Percentiles rank a stretch among this genome's conserved stretches.
These are phyloP conservation scores for Metschnikowia proteae DNA, from an alignment of 805 yeast species.

Conservation along the genomic window DNA sequence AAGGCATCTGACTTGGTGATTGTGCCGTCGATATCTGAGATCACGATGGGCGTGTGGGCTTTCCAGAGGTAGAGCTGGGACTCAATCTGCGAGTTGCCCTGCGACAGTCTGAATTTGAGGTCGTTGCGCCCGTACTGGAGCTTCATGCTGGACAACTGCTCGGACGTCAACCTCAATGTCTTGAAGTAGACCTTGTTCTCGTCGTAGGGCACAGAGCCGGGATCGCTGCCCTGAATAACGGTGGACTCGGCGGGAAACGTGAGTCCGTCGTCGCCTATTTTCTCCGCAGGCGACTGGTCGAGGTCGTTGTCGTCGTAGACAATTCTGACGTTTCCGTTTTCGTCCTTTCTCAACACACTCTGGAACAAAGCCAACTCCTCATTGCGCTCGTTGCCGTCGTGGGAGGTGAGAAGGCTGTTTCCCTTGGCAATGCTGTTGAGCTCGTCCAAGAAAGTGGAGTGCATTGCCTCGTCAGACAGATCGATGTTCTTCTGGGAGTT, in stretches of 20 bases:
- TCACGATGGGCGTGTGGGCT: slow-evolving; percentile 80
- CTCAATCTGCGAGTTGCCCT: slow-evolving; percentile 72
- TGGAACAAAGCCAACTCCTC: slow-evolving; percentile 32
- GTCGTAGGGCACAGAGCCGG: slow-evolving; percentile 1
- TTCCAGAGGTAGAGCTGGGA: slow-evolving; percentile 84
- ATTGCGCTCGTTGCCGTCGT: slow-evolving; percentile 13
- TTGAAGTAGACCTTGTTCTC: slow-evolving; percentile 57
- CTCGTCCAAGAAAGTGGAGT: slow-evolving; percentile 72
- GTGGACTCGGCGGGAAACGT: slow-evolving; percentile 9
- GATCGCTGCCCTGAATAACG: background rate
- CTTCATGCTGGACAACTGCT: slow-evolving; percentile 72
- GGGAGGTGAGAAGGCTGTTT: slow-evolving; percentile 11
- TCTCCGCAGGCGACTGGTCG: slow-evolving; percentile 6
- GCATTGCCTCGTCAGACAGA: slow-evolving; percentile 71
- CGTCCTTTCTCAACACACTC: slow-evolving; percentile 48
- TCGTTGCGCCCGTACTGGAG: slow-evolving; percentile 78
- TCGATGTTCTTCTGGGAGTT: slow-evolving; percentile 68
- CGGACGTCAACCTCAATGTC: slow-evolving; percentile 86
- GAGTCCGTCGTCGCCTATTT: slow-evolving; percentile 6
- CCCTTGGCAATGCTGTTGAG: slow-evolving; percentile 32
- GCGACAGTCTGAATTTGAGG: slow-evolving; percentile 72
- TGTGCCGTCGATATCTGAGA: slow-evolving; percentile 96
- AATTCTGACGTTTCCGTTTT: slow-evolving; percentile 65
- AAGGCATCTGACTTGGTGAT: slow-evolving; percentile 96
- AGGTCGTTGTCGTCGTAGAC: slow-evolving; percentile 21